Conservation (phyloP, 495 filamentous ascomycete genomes). For the Stereocaulon alpinum region DNA sequence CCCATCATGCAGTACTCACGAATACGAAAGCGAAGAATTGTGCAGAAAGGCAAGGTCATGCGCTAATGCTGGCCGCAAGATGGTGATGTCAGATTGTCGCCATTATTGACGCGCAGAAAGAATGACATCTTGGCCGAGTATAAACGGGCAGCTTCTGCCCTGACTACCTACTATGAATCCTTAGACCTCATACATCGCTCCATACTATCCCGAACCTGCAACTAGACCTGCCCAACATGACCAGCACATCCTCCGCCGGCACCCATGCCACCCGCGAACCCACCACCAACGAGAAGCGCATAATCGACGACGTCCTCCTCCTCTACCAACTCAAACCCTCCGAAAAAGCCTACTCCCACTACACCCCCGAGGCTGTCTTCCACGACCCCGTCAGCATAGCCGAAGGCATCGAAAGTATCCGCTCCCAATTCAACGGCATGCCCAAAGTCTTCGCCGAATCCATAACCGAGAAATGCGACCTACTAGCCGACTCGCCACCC, state of each 20-base stretch:
- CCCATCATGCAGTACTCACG: not conserved
- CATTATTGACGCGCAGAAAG: not conserved
- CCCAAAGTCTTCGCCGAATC: conserved; percentile 20
- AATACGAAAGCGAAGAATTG: not conserved
- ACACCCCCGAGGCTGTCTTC: not conserved
- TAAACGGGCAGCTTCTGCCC: not conserved
- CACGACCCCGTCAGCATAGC: conserved; percentile 24
- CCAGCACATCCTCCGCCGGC: conserved; percentile 6
- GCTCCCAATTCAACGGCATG: conserved; percentile 19
- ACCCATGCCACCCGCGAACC: conserved; percentile 8
- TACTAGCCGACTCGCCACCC: conserved; percentile 9
- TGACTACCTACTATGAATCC: no score
- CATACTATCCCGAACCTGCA: not conserved
- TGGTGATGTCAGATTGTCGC: conserved; percentile 1
- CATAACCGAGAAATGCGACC: conserved; percentile 17
- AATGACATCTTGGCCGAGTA: conserved; percentile 3
- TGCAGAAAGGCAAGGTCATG: not conserved
- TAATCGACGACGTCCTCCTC: conserved; percentile 16
- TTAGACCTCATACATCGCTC: not conserved
- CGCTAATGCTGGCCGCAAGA: not conserved
- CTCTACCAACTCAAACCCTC: conserved; percentile 18
- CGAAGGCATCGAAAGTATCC: conserved; percentile 21
- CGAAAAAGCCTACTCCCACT: conserved; percentile 10
- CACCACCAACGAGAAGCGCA: conserved; percentile 1
- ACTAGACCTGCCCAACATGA: not conserved